Evolutionary conservation across 768 basidiomycete species (phyloP), one percentile per base, ranked within the genome.

Genomic region (Leccinum disarticulatum): DNA sequence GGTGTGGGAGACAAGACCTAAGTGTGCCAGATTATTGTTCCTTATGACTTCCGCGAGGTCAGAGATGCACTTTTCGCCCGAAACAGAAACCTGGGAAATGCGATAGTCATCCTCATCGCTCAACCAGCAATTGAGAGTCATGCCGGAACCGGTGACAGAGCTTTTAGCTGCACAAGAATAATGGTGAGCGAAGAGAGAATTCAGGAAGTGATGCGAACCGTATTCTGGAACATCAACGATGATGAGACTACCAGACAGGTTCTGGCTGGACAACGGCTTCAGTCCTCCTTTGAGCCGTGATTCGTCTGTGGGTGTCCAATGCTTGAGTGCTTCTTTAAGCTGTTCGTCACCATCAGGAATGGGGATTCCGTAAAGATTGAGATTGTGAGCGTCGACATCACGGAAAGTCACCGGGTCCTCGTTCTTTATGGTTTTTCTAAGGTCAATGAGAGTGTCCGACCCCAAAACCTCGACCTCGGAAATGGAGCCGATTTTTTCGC

Each of bases 381-480:
- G 41, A 52, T 10, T 2, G 4, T 13, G 0, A 0, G 53, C 46
- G 10, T 35, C 47, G 5, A 61, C 14, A 28, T 35, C 48, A 10
- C 52, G 17, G 28, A 64, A 61, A 1, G 0, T 13, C 3, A 38
- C 13, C 3, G 47, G 11, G 1, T 55, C 61, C 52, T 51, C 13
- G 46, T 36, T 36, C 54, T 56, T 61, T 14, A 59, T 59, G 33
- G 2, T 30, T 28, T 52, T 8, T 43, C 28, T 57, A 14, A 61
- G 51, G 22, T 19, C 25, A 7, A 6, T 3, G 35, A 59, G 28
- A 28, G 25, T 60, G 28, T 57, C 8, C 8, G 33, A 48, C 15
- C 27, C 54, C 10, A 36, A 22, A 54, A 62, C 58, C 10, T 65
- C 19, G 47, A 66, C 51, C 22, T 48, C 5, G 14, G 6, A 31